phyloP scores from a whole-genome alignment of 305 asterid species.

The Solanum hybrid region DNA sequence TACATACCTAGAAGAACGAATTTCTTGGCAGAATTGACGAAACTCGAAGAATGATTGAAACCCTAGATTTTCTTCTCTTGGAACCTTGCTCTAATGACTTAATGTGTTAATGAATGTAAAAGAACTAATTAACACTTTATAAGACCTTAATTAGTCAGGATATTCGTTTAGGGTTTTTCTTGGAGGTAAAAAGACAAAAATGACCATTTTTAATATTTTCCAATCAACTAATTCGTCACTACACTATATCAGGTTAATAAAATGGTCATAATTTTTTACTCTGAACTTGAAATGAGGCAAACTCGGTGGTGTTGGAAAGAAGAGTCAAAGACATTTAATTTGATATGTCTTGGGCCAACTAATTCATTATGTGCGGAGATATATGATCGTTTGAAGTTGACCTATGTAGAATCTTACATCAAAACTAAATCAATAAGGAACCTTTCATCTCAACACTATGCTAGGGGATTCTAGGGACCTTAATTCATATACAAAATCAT shows the following conservation, averaged over 20 bases:
- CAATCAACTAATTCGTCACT: background rate
- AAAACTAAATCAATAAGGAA: background rate
- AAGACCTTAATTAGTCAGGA: background rate
- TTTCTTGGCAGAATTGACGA: background rate
- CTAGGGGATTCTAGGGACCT: background rate
- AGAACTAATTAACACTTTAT: background rate
- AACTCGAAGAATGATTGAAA: background rate
- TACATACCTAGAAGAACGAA: background rate
- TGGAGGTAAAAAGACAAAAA: background rate
- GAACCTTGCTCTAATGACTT: background rate
- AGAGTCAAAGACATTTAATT: background rate
- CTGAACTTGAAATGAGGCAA: background rate
- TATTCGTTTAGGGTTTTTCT: background rate
- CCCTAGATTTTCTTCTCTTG: background rate
- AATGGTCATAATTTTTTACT: background rate
- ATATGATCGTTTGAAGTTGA: background rate
- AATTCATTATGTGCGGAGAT: background rate
- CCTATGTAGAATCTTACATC: background rate
- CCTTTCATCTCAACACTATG: background rate
- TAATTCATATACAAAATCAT: background rate
- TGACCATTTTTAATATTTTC: background rate
- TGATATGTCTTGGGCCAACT: background rate
- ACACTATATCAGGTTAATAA: background rate
- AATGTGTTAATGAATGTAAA: background rate
- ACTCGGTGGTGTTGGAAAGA: background rate